Evolutionary conservation across 169 alveolate species (phyloP), one percentile per base, ranked within the genome.

Genomic region (Plasmodium falciparum): DNA sequence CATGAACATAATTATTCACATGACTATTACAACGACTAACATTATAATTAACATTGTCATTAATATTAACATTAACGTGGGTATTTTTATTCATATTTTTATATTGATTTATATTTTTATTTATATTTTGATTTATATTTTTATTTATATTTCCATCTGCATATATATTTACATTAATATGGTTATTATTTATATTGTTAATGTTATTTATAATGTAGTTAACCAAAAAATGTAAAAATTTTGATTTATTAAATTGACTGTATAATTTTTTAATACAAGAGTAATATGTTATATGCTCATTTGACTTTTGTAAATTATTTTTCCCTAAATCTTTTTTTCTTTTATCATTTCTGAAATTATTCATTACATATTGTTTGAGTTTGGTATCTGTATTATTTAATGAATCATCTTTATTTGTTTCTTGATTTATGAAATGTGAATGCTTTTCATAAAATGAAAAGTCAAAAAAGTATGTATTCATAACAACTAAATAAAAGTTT

Each of bases 401-500:
- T 56, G 7, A 26, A 2, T 29, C 52, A 4, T 29, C 63, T 5
- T 5, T 5, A 9, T 39, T 7, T 39, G 9, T 39, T 13, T 58
- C 61, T 43, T 70, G 20, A n/a, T 83, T 61, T 62, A 70, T 22
- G 22, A 33, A 9, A 45, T 47, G 11, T 6, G 70, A 24, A 8
- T 80, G 49, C 26, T 70, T 83, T 69, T 83, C 49, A 70, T 83
- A 83, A 2, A 83, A 62, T 7, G 91, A 83, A 70, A 83, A 83
- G 39, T 83, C 91, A 61, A 70, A 83, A 49, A 83, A 83, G 59
- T 67, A 83, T 1, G 91, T 13, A 62, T 83, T 83, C 7, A 59
- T 56, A 43, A 83, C 58, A 26, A 47, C 70, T 47, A 83, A 52
- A 50, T 83, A 83, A 26, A 83, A 83, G 50, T 83, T 83, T 63